A percentile compares a stretch with the other conserved stretches of the same genome.
Evolutionary conservation across 305 asterid genomes (phyloP).

Genomic region (Ajuga reptans): DNA sequence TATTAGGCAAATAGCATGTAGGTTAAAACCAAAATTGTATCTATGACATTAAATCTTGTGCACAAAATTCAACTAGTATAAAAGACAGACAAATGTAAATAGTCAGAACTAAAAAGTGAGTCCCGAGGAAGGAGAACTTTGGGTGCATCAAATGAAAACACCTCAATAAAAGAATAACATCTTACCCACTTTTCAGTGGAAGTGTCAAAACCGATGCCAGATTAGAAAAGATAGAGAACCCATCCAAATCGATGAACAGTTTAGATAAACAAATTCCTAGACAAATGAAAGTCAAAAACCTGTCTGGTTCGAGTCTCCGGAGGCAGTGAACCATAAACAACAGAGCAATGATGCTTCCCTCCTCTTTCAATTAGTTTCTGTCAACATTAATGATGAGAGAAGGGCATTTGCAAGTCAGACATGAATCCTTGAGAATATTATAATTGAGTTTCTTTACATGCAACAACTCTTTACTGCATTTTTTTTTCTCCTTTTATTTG

Average conservation of each 20-base stretch:
- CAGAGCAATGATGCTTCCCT: conserved; percentile 77
- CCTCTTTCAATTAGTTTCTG: conserved; percentile 67
- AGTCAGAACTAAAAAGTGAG: not conserved
- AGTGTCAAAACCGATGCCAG: not conserved
- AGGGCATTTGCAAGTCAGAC: conserved; percentile 3
- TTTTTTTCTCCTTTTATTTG: not conserved
- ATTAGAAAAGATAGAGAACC: not conserved
- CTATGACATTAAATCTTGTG: not conserved
- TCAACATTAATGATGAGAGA: conserved; percentile 22
- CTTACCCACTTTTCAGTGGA: not conserved
- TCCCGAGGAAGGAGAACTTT: not conserved
- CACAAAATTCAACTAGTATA: not conserved
- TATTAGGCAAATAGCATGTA: not conserved
- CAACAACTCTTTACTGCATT: not conserved
- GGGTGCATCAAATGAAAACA: not conserved
- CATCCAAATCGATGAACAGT: not conserved
- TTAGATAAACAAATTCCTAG: conserved; percentile 9
- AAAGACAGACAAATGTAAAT: not conserved
- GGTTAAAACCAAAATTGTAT: conserved; percentile 7
- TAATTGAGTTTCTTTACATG: not conserved
- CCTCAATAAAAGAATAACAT: not conserved
- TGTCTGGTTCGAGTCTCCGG: conserved; percentile 92
- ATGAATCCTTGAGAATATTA: not conserved
- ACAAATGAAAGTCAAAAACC: conserved; percentile 41
- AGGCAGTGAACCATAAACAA: conserved; percentile 95